Percentiles rank a stretch among this genome's conserved stretches.
Conservation (phyloP, 345 rosid genomes). For the Barbarea vulgaris region DNA sequence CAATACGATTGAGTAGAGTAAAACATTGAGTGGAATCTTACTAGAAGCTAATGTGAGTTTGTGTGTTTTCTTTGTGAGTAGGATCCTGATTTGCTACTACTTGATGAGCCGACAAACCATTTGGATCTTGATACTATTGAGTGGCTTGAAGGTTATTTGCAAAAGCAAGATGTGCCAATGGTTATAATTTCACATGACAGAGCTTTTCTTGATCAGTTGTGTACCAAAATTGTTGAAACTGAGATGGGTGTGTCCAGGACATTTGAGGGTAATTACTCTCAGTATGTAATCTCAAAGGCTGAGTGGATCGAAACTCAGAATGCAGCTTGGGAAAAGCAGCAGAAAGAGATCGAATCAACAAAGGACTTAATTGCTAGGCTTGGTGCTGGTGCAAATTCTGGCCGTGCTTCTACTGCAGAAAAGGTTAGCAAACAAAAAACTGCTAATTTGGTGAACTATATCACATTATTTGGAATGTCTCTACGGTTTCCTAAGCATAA, state of each 20-base stretch:
- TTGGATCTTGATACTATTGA: conserved; percentile 95
- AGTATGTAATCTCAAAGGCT: conserved; percentile 71
- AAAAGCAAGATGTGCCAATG: conserved; percentile 94
- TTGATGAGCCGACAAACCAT: conserved; percentile 97
- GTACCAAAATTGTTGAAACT: conserved; percentile 95
- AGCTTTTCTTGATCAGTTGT: conserved; percentile 93
- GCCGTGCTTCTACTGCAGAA: conserved; percentile 96
- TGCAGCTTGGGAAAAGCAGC: conserved; percentile 93
- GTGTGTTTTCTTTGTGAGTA: conserved; percentile 40
- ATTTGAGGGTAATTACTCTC: conserved; percentile 85
- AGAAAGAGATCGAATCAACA: conserved; percentile 81
- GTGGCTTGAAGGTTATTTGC: conserved; percentile 95
- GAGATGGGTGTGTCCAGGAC: conserved; percentile 95
- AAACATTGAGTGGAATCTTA: no score
- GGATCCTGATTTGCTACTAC: conserved; percentile 91
- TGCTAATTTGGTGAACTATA: not conserved
- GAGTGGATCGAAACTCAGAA: conserved; percentile 74
- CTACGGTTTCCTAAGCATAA: not conserved
- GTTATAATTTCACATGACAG: conserved; percentile 95
- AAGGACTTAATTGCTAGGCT: conserved; percentile 73
- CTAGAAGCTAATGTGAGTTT: not conserved
- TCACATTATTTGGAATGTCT: not conserved
- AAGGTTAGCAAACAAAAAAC: conserved; percentile 50
- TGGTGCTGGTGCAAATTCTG: conserved; percentile 85
- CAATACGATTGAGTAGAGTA: not conserved